A percentile compares a stretch with the other conserved stretches of the same genome.
Conservation (phyloP, 345 rosid genomes). For the Camelina laxa region DNA sequence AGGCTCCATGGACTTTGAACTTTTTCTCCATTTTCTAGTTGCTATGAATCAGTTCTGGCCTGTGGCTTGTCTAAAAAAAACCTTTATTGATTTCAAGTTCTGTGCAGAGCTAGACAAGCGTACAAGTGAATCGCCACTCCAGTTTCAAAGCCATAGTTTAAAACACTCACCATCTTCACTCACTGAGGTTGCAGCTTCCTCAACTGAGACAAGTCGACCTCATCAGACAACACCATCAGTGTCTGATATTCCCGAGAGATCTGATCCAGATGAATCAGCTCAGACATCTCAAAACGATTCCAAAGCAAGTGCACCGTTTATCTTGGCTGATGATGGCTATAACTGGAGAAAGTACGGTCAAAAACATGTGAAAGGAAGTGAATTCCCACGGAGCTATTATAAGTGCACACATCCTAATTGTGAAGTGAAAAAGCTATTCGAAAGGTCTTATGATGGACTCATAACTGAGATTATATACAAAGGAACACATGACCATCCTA, state of each 20-base stretch:
- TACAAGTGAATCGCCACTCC: slow-evolving; percentile 37
- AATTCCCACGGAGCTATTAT: slow-evolving; percentile 95
- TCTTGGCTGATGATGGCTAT: slow-evolving; percentile 83
- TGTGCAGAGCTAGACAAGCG: slow-evolving; percentile 59
- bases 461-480: slow-evolving; percentile 92
- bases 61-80: slow-evolving; percentile 44
- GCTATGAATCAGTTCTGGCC: neutral
- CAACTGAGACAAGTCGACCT: slow-evolving; percentile 68
- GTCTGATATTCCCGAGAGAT: slow-evolving; percentile 52
- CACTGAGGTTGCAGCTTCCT: slow-evolving; percentile 64
- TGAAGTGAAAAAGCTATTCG: slow-evolving; percentile 92
- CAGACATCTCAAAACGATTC: slow-evolving; percentile 57
- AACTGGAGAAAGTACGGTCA: slow-evolving; percentile 99
- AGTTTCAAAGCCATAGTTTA: slow-evolving; percentile 53
- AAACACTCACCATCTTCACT: slow-evolving; percentile 53
- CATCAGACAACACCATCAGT: slow-evolving; percentile 51
- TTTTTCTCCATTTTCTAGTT: neutral
- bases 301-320: slow-evolving; percentile 54
- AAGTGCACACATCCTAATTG: slow-evolving; percentile 97
- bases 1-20: neutral
- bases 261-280: slow-evolving; percentile 63
- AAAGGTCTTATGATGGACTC: slow-evolving; percentile 83
- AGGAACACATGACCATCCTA: slow-evolving; percentile 94
- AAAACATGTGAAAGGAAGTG: slow-evolving; percentile 96
- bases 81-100: slow-evolving; percentile 67